Evolutionary conservation across 495 filamentous ascomycete species (phyloP), one percentile per base, ranked within the genome.

Genomic region (Cryomyces antarcticus): DNA sequence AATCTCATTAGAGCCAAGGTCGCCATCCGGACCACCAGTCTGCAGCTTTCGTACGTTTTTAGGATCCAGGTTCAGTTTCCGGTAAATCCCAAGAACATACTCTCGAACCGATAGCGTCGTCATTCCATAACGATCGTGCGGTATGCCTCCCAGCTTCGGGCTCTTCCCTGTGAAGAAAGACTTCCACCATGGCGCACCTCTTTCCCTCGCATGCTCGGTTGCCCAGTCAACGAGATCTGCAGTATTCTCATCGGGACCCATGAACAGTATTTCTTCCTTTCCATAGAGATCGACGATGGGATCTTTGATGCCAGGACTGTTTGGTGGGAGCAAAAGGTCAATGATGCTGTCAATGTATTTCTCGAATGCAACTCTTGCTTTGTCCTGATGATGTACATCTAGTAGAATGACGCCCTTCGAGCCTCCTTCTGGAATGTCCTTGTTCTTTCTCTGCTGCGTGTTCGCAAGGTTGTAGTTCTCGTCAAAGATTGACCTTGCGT

Each of bases 81-180:
- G 81, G 63, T 97, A 95, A 55, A 97, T 97, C 38, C 89, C 89
- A 43, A 84, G 75, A 41, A 96, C 78, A 48, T 88, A 96, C 58
- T 96, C 85, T 35, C 89, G 82, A 27, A 97, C 89, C 7, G 88
- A 95, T 41, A 95, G 61, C 1, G 89, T 96, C 6, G 89, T 97
- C 89, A 97, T 97, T 59, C 89, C 89, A 58, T 96, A 97, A 10
- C 65, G 61, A 52, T 97, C 89, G 59, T 97, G 89, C 4, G 89
- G 89, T 46, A 97, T 97, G 54, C 89, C 89, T 39, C 89, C 89
- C 35, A 97, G 68, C 60, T 78, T 88, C 27, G 89, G 89, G 51
- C 82, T 92, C 70, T 96, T 96, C 54, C 89, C 89, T 3, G 89
- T 97, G 69, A 97, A 96, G 74, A 97, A 97, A 0, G 92, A 96